phyloP scores from a whole-genome alignment of 108 stramenopile genomes.

The Skeletonema potamos region DNA sequence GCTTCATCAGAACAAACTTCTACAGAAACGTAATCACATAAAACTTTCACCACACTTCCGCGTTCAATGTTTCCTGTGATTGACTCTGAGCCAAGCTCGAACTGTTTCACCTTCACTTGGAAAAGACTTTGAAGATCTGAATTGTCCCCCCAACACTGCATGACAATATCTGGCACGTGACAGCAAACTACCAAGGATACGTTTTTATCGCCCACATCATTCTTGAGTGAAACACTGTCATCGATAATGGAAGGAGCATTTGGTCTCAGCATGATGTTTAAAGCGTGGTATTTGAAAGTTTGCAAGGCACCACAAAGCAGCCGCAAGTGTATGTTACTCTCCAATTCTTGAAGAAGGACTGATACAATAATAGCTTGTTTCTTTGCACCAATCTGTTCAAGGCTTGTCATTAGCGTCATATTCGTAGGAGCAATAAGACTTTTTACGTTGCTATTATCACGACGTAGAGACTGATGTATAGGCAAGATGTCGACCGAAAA shows the following conservation, averaged over 20 bases:
- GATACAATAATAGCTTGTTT: constrained; percentile 44
- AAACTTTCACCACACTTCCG: constrained; percentile 9
- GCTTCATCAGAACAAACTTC: constrained; percentile 9
- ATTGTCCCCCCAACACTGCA: constrained; percentile 11
- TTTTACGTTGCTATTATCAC: constrained; percentile 25
- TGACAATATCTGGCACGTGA: constrained; percentile 21
- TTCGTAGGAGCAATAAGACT: constrained; percentile 52
- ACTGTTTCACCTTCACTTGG: constrained; percentile 4
- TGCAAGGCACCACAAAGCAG: constrained; percentile 49
- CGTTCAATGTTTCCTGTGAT: neutral
- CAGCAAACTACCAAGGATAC: constrained; percentile 19
- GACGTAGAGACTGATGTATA: constrained; percentile 29
- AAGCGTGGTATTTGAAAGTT: constrained; percentile 54
- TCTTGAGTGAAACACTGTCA: neutral
- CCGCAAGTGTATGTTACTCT: constrained; percentile 55
- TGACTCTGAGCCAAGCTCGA: constrained; percentile 30
- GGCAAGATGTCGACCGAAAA: constrained; percentile 54
- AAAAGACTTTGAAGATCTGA: constrained; percentile 6
- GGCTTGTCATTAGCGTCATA: constrained; percentile 56
- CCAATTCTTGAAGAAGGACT: constrained; percentile 48
- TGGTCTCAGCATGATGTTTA: neutral
- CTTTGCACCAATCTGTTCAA: constrained; percentile 56
- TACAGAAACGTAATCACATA: neutral
- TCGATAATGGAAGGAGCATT: neutral
- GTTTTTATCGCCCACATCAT: neutral